Evolutionary conservation across 805 yeast species (phyloP).

Genomic region (Schwanniomyces pseudopolymorphus): DNA sequence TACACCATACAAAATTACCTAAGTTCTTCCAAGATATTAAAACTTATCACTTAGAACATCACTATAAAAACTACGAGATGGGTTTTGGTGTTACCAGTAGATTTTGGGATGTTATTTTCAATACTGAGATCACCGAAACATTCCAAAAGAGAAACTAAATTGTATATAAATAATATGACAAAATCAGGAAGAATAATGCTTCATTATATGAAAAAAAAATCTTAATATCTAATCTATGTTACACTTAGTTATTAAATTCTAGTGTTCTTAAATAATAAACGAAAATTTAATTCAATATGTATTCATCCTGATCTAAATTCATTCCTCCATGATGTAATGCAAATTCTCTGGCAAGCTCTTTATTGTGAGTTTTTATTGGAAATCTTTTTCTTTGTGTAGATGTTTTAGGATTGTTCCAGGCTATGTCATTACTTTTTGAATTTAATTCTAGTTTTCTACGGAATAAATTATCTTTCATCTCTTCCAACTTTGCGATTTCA

Average conservation of each 20-base stretch:
- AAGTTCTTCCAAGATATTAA: slow-evolving; percentile 72
- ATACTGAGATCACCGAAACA: slow-evolving; percentile 66
- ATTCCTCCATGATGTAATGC: slow-evolving; percentile 13
- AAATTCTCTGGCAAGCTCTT: neutral
- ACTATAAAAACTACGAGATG: slow-evolving; percentile 92
- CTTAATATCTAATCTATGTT: neutral
- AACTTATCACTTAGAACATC: slow-evolving; percentile 94
- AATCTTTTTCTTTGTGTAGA: neutral
- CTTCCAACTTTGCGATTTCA: slow-evolving; percentile 3
- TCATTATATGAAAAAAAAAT: neutral
- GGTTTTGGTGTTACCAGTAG: slow-evolving; percentile 95
- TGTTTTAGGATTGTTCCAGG: slow-evolving; percentile 6
- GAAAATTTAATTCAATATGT: slow-evolving; percentile 4
- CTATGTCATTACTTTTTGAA: slow-evolving; percentile 2
- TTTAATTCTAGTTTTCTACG: slow-evolving; percentile 10
- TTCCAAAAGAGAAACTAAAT: slow-evolving; percentile 38
- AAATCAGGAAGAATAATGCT: neutral
- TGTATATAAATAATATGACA: neutral
- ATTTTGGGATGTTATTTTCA: slow-evolving; percentile 93
- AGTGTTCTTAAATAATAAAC: neutral
- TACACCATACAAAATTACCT: slow-evolving; percentile 89
- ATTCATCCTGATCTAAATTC: slow-evolving; percentile 10
- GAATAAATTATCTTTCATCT: slow-evolving; percentile 6
- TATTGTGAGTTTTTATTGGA: slow-evolving; percentile 4
- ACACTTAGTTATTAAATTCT: neutral